phyloP scores from a whole-genome alignment of 768 basidiomycete genomes.

The Suillus tomentosus region DNA sequence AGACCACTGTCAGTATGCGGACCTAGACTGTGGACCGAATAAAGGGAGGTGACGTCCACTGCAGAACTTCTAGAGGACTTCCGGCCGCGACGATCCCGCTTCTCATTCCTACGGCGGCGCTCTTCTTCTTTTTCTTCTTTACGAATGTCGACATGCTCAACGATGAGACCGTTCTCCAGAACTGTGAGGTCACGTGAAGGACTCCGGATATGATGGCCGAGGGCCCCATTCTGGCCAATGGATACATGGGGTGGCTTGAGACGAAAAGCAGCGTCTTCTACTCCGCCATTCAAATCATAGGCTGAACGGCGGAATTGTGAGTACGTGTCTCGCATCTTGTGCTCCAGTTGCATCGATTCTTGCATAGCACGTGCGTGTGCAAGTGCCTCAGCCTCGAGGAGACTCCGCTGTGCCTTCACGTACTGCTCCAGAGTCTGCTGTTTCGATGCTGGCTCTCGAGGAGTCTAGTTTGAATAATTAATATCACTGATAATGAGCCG shows the following conservation, averaged over 20 bases:
- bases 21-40: conserved; percentile 62
- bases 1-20: conserved; percentile 60
- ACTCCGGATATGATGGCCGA: conserved; percentile 43
- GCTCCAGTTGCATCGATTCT: conserved; percentile 76
- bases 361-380: conserved; percentile 79
- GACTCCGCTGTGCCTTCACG: conserved; percentile 75
- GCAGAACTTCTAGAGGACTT: conserved; percentile 74
- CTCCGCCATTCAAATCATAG: conserved; percentile 60
- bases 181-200: conserved; percentile 76
- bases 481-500: conserved; percentile 12
- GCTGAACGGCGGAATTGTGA: conserved; percentile 78
- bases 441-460: conserved; percentile 83
- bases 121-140: conserved; percentile 80
- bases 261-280: conserved; percentile 64
- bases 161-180: conserved; percentile 86
- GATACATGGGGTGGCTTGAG: conserved; percentile 61
- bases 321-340: conserved; percentile 77
- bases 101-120: conserved; percentile 68
- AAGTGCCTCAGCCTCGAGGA: conserved; percentile 81
- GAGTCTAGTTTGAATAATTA: conserved; percentile 60
- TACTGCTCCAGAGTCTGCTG: conserved; percentile 82
- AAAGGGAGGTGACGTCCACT: conserved; percentile 72
- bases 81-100: conserved; percentile 56
- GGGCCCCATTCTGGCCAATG: conserved; percentile 33
- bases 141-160: conserved; percentile 83